Percentiles rank a stretch among this genome's conserved stretches.
Evolutionary conservation across 192 early-diverging fungal genomes (phyloP).

Genomic region (Nowakowskiella sp.): DNA sequence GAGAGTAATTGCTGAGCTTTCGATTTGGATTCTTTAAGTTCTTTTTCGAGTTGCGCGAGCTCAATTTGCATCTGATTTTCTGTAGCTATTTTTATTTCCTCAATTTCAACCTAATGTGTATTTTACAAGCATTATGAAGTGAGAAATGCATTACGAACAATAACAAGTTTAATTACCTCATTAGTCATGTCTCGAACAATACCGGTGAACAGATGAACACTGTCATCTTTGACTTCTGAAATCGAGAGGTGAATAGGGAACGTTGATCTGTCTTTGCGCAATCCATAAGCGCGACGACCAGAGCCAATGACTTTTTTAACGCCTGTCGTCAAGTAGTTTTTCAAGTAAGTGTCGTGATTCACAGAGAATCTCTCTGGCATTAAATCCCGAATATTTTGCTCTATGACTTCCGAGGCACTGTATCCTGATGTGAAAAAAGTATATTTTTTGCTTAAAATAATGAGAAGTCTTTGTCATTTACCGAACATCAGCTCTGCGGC

Average conservation of each 20-base stretch:
- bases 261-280: neutral
- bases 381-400: conserved; percentile 25
- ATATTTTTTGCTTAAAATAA: neutral
- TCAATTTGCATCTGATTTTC: conserved; percentile 29
- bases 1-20: conserved; percentile 21
- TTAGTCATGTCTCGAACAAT: conserved; percentile 9
- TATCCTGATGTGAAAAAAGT: conserved; percentile 10
- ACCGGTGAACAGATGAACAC: conserved; percentile 5
- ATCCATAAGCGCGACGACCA: neutral
- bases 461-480: neutral
- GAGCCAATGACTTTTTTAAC: conserved; percentile 12
- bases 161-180: neutral
- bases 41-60: conserved; percentile 5
- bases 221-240: conserved; percentile 4
- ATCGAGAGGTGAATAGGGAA: conserved; percentile 8
- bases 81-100: conserved; percentile 15
- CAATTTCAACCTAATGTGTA: conserved; percentile 15
- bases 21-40: conserved; percentile 10
- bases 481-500: conserved; percentile 31
- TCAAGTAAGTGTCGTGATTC: conserved; percentile 7
- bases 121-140: no score
- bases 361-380: conserved; percentile 16
- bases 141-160: no score
- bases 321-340: conserved; percentile 8
- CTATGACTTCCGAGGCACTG: conserved; percentile 20